phyloP scores from a whole-genome alignment of 805 yeast species.

The Yamadazyma sp. region DNA sequence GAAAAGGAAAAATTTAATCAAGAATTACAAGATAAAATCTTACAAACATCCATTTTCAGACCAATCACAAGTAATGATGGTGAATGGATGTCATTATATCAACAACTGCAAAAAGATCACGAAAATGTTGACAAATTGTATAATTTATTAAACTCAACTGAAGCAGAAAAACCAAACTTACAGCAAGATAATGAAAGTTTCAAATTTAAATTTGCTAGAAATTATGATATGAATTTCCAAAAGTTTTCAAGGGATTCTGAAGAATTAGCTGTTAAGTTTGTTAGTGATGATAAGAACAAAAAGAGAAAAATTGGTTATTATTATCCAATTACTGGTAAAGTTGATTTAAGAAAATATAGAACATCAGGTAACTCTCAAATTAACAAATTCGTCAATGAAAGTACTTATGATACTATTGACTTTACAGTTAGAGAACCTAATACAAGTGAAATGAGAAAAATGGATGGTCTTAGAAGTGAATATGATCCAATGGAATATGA shows the following conservation, averaged over 20 bases:
- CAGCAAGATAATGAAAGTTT: slow-evolving; percentile 45
- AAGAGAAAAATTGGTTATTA: slow-evolving; percentile 62
- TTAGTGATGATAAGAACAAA: slow-evolving; percentile 29
- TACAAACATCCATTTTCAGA: slow-evolving; percentile 64
- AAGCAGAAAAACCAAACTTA: slow-evolving; percentile 41
- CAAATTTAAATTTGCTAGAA: slow-evolving; percentile 62
- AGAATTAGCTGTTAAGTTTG: slow-evolving; percentile 67
- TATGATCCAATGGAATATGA: slow-evolving; percentile 80
- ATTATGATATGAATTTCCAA: slow-evolving; percentile 68
- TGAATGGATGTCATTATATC: slow-evolving; percentile 65
- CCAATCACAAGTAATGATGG: slow-evolving; percentile 72
- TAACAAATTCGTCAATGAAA: slow-evolving; percentile 52
- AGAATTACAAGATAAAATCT: slow-evolving; percentile 31
- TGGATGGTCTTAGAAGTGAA: slow-evolving; percentile 66
- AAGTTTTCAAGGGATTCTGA: slow-evolving; percentile 47
- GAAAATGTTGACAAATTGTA: slow-evolving; percentile 22
- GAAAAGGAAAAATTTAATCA: slow-evolving; percentile 26
- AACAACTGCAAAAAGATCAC: slow-evolving; percentile 30
- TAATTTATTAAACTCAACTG: slow-evolving; percentile 34
- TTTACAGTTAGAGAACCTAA: slow-evolving; percentile 69
- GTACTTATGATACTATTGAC: slow-evolving; percentile 60
- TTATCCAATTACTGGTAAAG: slow-evolving; percentile 72
- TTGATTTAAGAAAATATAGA: slow-evolving; percentile 83
- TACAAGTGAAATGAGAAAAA: slow-evolving; percentile 59
- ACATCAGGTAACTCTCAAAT: slow-evolving; percentile 55